These are phyloP conservation scores for Kernera saxatilis DNA, from an alignment of 345 rosid species.

Conservation along the genomic window DNA sequence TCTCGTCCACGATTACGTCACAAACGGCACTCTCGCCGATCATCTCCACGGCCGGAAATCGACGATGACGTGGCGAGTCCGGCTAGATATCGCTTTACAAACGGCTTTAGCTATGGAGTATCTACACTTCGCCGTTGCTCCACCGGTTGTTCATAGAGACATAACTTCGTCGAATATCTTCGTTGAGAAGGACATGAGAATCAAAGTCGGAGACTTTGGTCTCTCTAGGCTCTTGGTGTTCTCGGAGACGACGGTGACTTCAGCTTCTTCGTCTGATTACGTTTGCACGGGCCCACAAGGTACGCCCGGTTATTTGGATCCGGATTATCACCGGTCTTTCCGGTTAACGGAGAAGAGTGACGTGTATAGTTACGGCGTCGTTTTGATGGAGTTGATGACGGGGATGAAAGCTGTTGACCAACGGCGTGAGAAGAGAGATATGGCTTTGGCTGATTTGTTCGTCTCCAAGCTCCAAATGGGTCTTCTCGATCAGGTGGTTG, in stretches of 20 bases:
- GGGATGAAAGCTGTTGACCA: slow-evolving; percentile 89
- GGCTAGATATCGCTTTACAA: slow-evolving; percentile 78
- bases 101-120: slow-evolving; percentile 73
- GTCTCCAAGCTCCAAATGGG: slow-evolving; percentile 87
- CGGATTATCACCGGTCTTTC: slow-evolving; percentile 88
- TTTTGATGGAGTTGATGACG: slow-evolving; percentile 71
- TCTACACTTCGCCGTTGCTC: slow-evolving; percentile 57
- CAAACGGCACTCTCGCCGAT: slow-evolving; percentile 84
- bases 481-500: slow-evolving; percentile 58
- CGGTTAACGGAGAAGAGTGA: slow-evolving; percentile 89
- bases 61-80: slow-evolving; percentile 55
- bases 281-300: slow-evolving; percentile 97
- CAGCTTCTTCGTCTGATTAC: slow-evolving; percentile 51
- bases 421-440: slow-evolving; percentile 65
- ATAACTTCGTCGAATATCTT: slow-evolving; percentile 81
- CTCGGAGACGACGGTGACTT: slow-evolving; percentile 37
- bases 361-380: slow-evolving; percentile 85
- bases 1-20: slow-evolving; percentile 74
- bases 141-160: slow-evolving; percentile 80
- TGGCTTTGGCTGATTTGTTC: slow-evolving; percentile 76
- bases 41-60: slow-evolving; percentile 64
- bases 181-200: slow-evolving; percentile 75
- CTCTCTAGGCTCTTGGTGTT: slow-evolving; percentile 63
- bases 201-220: slow-evolving; percentile 88
- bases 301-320: slow-evolving; percentile 86